Percentiles rank a stretch among this genome's conserved stretches.
Conservation (phyloP, 352 stramenopile genomes). For the Globisporangium splendens region DNA sequence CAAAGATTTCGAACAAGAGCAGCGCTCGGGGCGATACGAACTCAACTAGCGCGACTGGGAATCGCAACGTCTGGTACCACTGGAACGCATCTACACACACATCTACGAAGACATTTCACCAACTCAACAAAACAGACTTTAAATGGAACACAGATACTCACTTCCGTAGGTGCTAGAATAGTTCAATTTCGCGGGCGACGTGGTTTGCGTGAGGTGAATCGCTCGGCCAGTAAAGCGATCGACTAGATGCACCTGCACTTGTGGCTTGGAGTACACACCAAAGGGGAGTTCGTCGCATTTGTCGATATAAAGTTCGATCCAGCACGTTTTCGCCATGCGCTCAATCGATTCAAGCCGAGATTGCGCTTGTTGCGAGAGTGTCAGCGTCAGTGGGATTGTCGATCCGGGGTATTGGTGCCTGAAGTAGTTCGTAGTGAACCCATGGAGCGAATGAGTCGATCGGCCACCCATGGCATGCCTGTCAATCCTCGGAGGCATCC, state of each 20-base stretch:
- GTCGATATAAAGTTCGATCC: conserved; percentile 33
- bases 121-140: not conserved
- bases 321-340: conserved; percentile 16
- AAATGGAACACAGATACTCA: conserved; percentile 2
- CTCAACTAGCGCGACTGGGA: conserved; percentile 26
- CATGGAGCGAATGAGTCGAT: conserved; percentile 9
- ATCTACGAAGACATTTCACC: no score
- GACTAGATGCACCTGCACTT: conserved; percentile 44
- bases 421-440: conserved; percentile 1
- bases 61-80: conserved; percentile 41
- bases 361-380: not conserved
- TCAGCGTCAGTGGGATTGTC: not conserved
- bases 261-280: conserved; percentile 32
- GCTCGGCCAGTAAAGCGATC: conserved; percentile 46
- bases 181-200: conserved; percentile 14
- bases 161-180: conserved; percentile 5
- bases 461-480: conserved; percentile 6
- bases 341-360: conserved; percentile 1
- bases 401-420: not conserved
- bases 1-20: conserved; percentile 57
- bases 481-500: conserved; percentile 17
- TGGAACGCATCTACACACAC: conserved; percentile 36
- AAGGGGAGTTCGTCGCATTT: conserved; percentile 57
- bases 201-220: conserved; percentile 25
- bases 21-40: conserved; percentile 38